Evolutionary conservation across 768 basidiomycete species (phyloP).

Genomic region (Mycena kentingensis): DNA sequence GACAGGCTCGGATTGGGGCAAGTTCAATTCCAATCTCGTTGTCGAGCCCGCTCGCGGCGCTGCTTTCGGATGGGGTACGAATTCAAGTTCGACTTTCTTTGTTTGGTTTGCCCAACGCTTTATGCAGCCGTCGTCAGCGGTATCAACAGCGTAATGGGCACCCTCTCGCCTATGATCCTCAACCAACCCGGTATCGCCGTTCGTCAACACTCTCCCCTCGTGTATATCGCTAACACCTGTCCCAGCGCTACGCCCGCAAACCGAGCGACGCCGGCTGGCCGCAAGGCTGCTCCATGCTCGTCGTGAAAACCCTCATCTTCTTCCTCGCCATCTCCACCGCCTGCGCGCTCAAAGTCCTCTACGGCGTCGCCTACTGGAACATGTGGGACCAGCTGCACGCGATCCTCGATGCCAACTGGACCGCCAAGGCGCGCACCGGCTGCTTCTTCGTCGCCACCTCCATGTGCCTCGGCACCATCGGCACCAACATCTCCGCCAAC

Average conservation of each 20-base stretch:
- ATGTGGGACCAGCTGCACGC: conserved; percentile 25
- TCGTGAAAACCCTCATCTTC: conserved; percentile 17
- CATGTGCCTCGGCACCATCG: conserved; percentile 21
- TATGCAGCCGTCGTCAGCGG: conserved; percentile 9
- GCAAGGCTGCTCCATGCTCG: conserved; percentile 22
- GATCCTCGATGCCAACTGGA: conserved; percentile 25
- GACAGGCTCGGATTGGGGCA: conserved; percentile 10
- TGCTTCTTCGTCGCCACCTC: conserved; percentile 24
- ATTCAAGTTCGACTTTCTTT: not conserved
- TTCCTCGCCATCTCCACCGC: conserved; percentile 25
- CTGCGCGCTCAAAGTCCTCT: conserved; percentile 20
- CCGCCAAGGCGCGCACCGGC: conserved; percentile 21
- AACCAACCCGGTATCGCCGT: conserved; percentile 15
- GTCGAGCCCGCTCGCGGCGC: conserved; percentile 12
- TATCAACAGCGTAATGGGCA: conserved; percentile 24
- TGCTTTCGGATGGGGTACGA: conserved; percentile 20
- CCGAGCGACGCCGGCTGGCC: conserved; percentile 23
- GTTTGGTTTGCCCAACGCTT: not conserved
- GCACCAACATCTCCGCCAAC: conserved; percentile 22
- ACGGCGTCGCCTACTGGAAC: conserved; percentile 16
- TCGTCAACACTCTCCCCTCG: not conserved
- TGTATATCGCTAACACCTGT: not conserved
- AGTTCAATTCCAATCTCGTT: conserved; percentile 19
- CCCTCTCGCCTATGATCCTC: conserved; percentile 19
- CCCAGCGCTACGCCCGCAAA: conserved; percentile 22